A percentile compares a stretch with the other conserved stretches of the same genome.
phyloP scores from a whole-genome alignment of 768 basidiomycete species.

The Panaeolus cyanescens region DNA sequence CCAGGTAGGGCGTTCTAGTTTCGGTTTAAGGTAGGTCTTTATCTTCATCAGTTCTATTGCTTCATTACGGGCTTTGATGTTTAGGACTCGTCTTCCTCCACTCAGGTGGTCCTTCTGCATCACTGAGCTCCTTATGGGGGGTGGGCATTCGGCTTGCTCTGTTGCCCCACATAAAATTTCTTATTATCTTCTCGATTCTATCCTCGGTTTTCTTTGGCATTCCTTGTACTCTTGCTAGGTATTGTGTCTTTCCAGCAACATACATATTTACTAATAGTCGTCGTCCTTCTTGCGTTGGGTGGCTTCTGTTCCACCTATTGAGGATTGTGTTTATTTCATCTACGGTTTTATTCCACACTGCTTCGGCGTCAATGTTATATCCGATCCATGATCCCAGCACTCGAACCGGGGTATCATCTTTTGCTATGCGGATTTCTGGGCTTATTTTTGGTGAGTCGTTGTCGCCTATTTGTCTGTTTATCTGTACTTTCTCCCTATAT shows the following conservation, averaged over 20 bases:
- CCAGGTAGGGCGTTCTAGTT: constrained; percentile 26
- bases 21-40: constrained; percentile 20
- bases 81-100: constrained; percentile 26
- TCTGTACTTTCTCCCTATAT: constrained; percentile 15
- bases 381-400: constrained; percentile 36
- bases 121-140: constrained; percentile 14
- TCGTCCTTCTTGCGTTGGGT: constrained; percentile 14
- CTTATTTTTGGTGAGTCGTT: constrained; percentile 17
- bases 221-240: constrained; percentile 26
- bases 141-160: too few relatives aligned
- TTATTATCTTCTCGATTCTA: constrained; percentile 17
- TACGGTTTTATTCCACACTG: constrained; percentile 23
- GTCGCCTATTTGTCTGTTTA: constrained; percentile 1
- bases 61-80: constrained; percentile 26
- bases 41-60: constrained; percentile 24
- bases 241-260: constrained; percentile 26
- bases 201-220: constrained; percentile 26
- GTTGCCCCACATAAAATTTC: constrained; percentile 27
- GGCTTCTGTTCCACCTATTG: constrained; percentile 21
- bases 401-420: constrained; percentile 28
- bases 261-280: constrained; percentile 21
- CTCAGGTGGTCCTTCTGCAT: not conserved
- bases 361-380: constrained; percentile 21
- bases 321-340: constrained; percentile 25
- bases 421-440: constrained; percentile 25